phyloP scores from a whole-genome alignment of 495 filamentous ascomycete species.

The Achaetomiella virescens region DNA sequence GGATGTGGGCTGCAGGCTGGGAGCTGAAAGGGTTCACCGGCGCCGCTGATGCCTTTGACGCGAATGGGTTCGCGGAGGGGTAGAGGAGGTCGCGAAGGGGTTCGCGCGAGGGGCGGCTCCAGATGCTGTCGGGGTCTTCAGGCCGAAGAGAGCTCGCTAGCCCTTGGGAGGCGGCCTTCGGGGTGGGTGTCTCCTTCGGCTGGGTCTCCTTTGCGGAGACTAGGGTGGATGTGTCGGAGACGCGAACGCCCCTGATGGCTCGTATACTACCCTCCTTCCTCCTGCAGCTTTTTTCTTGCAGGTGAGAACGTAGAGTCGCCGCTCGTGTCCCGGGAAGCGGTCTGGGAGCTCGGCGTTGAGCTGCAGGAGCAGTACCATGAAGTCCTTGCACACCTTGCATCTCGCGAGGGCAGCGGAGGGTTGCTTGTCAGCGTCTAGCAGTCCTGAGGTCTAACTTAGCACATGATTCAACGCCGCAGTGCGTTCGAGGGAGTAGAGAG shows the following conservation, averaged over 20 bases:
- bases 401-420: constrained; percentile 75
- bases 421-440: constrained; percentile 63
- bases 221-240: constrained; percentile 24
- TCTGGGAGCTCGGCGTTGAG: constrained; percentile 88
- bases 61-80: constrained; percentile 30
- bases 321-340: constrained; percentile 74
- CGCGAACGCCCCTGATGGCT: constrained; percentile 58
- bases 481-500: neutral
- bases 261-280: constrained; percentile 75
- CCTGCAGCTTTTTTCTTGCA: constrained; percentile 77
- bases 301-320: constrained; percentile 76
- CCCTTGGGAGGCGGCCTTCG: constrained; percentile 18
- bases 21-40: constrained; percentile 33
- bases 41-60: constrained; percentile 17
- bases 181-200: constrained; percentile 7
- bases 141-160: constrained; percentile 55
- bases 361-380: constrained; percentile 82
- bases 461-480: neutral
- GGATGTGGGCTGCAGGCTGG: neutral
- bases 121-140: constrained; percentile 28
- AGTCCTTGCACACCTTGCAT: constrained; percentile 81
- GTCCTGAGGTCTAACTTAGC: constrained; percentile 45
- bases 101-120: constrained; percentile 31
- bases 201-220: constrained; percentile 16
- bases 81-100: constrained; percentile 43